These are phyloP conservation scores for Hypoxylon sp. DNA, from an alignment of 2,329 filamentous ascomycete genomes.

Conservation along the genomic window DNA sequence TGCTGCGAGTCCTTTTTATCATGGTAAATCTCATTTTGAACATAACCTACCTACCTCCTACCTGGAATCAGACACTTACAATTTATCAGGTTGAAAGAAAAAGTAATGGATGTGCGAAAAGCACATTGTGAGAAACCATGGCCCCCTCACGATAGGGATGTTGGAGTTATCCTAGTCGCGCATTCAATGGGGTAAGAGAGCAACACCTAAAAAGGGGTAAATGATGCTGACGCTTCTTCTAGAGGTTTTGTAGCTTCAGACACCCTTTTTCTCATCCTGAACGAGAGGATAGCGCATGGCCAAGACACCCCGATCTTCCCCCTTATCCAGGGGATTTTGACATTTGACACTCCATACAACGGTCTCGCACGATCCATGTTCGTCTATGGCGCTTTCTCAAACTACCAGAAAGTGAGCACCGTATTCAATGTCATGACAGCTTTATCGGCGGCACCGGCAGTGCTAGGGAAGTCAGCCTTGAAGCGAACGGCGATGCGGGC, in stretches of 20 bases:
- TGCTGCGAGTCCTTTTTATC: conserved; percentile 62
- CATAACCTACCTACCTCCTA: too few species aligned
- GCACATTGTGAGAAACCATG: conserved; percentile 78
- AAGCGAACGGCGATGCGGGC: conserved; percentile 45
- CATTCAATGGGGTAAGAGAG: conserved; percentile 80
- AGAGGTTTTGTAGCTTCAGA: conserved; percentile 88
- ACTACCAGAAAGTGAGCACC: conserved; percentile 70
- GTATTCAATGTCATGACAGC: conserved; percentile 72
- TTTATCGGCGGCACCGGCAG: conserved; percentile 64
- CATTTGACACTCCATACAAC: conserved; percentile 89
- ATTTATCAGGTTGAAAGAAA: conserved; percentile 77
- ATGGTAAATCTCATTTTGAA: conserved; percentile 57
- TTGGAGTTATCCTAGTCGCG: conserved; percentile 83
- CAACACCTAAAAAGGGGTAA: too few species aligned
- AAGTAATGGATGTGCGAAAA: conserved; percentile 83
- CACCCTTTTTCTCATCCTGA: conserved; percentile 78
- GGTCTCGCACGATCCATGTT: conserved; percentile 73
- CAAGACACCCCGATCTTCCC: conserved; percentile 75
- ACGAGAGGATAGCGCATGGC: conserved; percentile 69
- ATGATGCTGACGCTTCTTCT: conserved; percentile 68
- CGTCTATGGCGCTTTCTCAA: conserved; percentile 72
- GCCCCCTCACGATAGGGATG: conserved; percentile 84
- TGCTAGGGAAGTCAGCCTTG: conserved; percentile 58
- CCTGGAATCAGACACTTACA: conserved; percentile 1
- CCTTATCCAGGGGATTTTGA: conserved; percentile 82